These are phyloP conservation scores for Mycoemilia scoparia DNA, from an alignment of 192 early-diverging fungal species.

Conservation along the genomic window DNA sequence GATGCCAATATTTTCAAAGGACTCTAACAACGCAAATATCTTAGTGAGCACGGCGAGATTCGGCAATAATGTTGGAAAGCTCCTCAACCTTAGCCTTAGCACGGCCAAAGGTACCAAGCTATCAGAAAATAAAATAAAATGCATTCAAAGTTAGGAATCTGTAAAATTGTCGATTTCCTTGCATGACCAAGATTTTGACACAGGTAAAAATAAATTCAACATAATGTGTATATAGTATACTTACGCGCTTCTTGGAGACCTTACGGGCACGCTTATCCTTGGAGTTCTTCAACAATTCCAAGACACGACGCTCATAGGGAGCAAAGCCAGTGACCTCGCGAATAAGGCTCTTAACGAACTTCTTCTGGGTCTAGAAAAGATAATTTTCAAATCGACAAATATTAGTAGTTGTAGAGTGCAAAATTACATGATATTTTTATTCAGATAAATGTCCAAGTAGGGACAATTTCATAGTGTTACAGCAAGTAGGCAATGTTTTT, in stretches of 20 bases:
- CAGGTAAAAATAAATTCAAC: conserved; percentile 3
- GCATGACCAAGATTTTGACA: conserved; percentile 3
- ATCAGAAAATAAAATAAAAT: too few species aligned
- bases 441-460: too few species aligned
- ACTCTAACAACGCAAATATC: not conserved
- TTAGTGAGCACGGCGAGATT: conserved; percentile 59
- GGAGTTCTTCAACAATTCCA: conserved; percentile 99
- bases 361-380: too few species aligned
- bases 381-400: too few species aligned
- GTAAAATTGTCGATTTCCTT: not conserved
- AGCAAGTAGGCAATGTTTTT: too few species aligned
- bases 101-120: conserved; percentile 89
- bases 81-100: conserved; percentile 99
- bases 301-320: conserved; percentile 96
- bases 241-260: conserved; percentile 94
- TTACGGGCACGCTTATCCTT: conserved; percentile 99
- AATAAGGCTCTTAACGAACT: conserved; percentile 83
- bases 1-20: not conserved
- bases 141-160: not conserved
- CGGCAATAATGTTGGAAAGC: conserved; percentile 78
- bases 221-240: too few species aligned
- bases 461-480: too few species aligned
- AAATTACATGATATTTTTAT: too few species aligned
- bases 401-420: not conserved
- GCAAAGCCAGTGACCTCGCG: conserved; percentile 96